Evolutionary conservation across 1,284 basidiomycete genomes (phyloP), one percentile per base, ranked within the genome.

Genomic region (Pascua sp.): DNA sequence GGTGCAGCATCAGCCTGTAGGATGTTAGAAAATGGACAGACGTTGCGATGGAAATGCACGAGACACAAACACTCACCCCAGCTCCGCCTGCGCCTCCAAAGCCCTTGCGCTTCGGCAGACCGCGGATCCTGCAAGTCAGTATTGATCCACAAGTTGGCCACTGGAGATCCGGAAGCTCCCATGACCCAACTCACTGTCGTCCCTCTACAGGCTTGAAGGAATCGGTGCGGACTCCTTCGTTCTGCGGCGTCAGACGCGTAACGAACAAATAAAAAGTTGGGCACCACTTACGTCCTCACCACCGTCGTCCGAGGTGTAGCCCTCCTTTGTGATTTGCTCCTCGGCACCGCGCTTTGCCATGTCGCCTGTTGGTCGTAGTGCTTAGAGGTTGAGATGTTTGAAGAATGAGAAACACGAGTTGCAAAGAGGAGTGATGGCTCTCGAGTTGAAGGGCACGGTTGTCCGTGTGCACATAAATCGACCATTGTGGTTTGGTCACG

Each of bases 301-400:
- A 18, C 77, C 77, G 8, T 63, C 66, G 47, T 64, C 67, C 39
- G 60, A 61, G 12, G 66, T 62, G 11, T 79, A 59, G 38, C 80
- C 81, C 58, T 87, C 87, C 68, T 84, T 88, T 12, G 82, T 81
- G 41, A 89, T 69, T 67, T 91, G 86, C 59, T 80, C 83, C 49
- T 89, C 88, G 67, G 89, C 89, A 54, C 80, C 82, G 70, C 89
- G 83, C 77, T 90, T 91, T 81, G 65, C 75, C 76, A 78, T 78
- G 8, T 39, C 61, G 41, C 37, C 32, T 32, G 37, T 13, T 50
- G 41, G 42, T 49, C n/a, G 5, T n/a, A 8, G 38, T 47, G 24
- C 24, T 3, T 32, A 32, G 24, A 32, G 24, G 24, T 3, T 32
- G 24, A 32, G 24, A 32, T 32, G 24, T 32, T 32, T 32, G 24